These are phyloP conservation scores for Diaporthe citriasiana DNA, from an alignment of 2,329 filamentous ascomycete genomes.

Conservation along the genomic window DNA sequence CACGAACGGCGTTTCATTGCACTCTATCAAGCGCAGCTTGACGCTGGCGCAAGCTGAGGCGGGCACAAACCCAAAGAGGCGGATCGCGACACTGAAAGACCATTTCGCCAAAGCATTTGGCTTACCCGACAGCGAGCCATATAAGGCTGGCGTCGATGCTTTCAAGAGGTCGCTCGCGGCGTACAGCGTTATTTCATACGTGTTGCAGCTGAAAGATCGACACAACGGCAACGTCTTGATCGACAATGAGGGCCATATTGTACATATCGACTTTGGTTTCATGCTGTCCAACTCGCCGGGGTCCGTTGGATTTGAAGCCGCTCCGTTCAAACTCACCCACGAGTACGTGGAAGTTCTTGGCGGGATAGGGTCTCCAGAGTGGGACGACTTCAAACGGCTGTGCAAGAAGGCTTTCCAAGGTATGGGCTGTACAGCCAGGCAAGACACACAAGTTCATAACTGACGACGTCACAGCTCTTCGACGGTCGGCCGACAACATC, in stretches of 20 bases:
- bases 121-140: constrained; percentile 75
- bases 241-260: constrained; percentile 87
- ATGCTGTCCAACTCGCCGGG: constrained; percentile 91
- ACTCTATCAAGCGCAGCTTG: constrained; percentile 85
- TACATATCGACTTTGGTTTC: constrained; percentile 92
- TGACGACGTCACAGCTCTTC: constrained; percentile 67
- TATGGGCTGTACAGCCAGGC: constrained; percentile 51
- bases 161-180: constrained; percentile 87
- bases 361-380: constrained; percentile 77
- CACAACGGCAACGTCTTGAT: constrained; percentile 91
- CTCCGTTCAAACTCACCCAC: constrained; percentile 85
- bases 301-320: constrained; percentile 87
- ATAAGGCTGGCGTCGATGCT: constrained; percentile 79
- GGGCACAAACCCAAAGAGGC: constrained; percentile 79
- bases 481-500: constrained; percentile 83
- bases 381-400: constrained; percentile 80
- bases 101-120: constrained; percentile 88
- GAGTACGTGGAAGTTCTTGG: constrained; percentile 89
- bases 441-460: constrained; percentile 16
- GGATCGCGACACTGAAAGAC: constrained; percentile 84
- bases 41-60: constrained; percentile 82
- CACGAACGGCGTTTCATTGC: constrained; percentile 88
- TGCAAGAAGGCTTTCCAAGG: constrained; percentile 90
- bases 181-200: constrained; percentile 87
- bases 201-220: constrained; percentile 86